These are phyloP conservation scores for Sporothrix pseudoabietina DNA, from an alignment of 2,329 filamentous ascomycete genomes.

Conservation along the genomic window DNA sequence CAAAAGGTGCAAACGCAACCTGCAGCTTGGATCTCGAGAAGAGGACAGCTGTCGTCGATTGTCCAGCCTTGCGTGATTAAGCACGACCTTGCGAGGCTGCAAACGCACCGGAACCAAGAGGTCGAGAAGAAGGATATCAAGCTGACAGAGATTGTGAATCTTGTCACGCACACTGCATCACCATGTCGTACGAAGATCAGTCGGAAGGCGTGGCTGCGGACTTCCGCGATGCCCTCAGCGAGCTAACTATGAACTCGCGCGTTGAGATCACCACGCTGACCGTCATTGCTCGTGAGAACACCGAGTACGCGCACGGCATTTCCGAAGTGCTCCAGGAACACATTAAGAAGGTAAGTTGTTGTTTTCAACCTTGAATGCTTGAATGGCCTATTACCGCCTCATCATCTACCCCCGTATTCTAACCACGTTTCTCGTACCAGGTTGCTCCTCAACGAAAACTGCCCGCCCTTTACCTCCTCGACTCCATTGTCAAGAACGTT, in stretches of 20 bases:
- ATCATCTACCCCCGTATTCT: not conserved
- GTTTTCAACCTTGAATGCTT: too few species aligned
- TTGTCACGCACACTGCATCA: not conserved
- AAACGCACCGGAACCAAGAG: not conserved
- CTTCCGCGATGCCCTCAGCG: slow-evolving; percentile 89
- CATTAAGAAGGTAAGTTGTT: slow-evolving; percentile 86
- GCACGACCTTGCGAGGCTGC: slow-evolving; percentile 6
- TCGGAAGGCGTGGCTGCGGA: slow-evolving; percentile 90
- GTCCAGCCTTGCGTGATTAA: slow-evolving; percentile 5
- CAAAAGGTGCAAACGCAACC: not conserved
- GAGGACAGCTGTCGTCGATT: not conserved
- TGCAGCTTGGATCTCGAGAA: not conserved
- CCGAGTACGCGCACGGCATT: slow-evolving; percentile 91
- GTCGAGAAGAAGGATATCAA: not conserved
- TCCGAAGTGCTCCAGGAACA: slow-evolving; percentile 88
- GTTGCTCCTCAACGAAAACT: slow-evolving; percentile 85
- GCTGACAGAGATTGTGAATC: not conserved
- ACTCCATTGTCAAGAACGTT: slow-evolving; percentile 98
- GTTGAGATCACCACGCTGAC: slow-evolving; percentile 97
- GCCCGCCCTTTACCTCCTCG: slow-evolving; percentile 93
- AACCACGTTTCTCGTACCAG: slow-evolving; percentile 50
- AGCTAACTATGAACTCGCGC: slow-evolving; percentile 85
- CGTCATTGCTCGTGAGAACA: slow-evolving; percentile 95
- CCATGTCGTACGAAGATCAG: slow-evolving; percentile 55
- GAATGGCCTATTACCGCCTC: too few species aligned